Evolutionary conservation across 2,329 filamentous ascomycete species (phyloP), one percentile per base, ranked within the genome.

Genomic region (Botryotinia convoluta): DNA sequence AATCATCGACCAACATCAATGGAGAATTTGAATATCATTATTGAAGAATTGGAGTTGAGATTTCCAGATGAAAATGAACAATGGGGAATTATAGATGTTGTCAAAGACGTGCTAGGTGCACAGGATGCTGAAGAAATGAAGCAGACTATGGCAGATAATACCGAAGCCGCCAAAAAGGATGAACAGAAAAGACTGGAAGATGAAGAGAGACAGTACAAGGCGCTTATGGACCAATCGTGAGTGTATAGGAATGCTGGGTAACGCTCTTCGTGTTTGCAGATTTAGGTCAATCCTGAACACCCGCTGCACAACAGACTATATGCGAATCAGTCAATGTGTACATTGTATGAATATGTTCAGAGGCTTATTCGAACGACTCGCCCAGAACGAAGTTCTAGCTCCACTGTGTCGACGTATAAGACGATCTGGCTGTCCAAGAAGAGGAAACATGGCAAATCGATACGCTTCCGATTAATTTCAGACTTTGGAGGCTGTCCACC

Each of bases 41-140:
- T 93, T 48, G 90, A 93, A 81, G 89, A 92, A 76, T 87, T 91
- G 84, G 85, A 87, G 73, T 84, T 85, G 51, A 86, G 91, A 12
- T 90, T 91, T 79, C 84, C 81, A 63, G 86, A 87, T 32, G 86
- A 89, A 63, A 84, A 90, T 81, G 69, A 72, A 20, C 89, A 91
- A 77, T 82, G 85, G 74, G 84, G 86, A 73, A 88, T 92, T 65
- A 83, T 91, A 73, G 81, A 82, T 64, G 85, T 88, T 75, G 85
- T 92, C 77, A 82, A 83, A 67, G 85, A 89, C 70, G 85, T 90
- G 7, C 84, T 92, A 3, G 90, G 90, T 16, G 76, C 63, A 59
- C 76, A 79, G 35, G 77, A 81, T 75, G 74, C 72, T 51, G 76
- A 79, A n/a, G 79, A 77, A 26, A 68, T 72, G 48, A 72, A 45